phyloP scores from a whole-genome alignment of 1,139 yeast genomes.

The Casaregolazyma lundiana region DNA sequence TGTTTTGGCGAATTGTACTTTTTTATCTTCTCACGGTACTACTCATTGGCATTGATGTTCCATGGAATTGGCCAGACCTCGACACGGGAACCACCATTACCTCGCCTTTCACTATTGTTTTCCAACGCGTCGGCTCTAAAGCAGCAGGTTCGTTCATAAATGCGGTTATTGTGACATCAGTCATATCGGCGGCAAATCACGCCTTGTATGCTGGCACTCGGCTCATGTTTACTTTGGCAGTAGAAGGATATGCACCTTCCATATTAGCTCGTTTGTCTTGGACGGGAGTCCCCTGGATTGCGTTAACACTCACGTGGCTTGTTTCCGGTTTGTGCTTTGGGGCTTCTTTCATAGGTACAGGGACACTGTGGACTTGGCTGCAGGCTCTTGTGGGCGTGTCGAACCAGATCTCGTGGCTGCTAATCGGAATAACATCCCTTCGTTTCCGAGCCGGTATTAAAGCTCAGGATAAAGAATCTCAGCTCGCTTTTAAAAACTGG shows the following conservation, averaged over 20 bases:
- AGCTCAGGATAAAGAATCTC: conserved; percentile 28
- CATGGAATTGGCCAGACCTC: conserved; percentile 46
- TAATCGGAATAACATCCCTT: conserved; percentile 44
- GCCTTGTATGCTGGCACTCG: conserved; percentile 41
- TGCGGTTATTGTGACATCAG: conserved; percentile 63
- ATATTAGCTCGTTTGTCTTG: conserved; percentile 44
- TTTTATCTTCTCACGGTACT: conserved; percentile 53
- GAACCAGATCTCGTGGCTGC: conserved; percentile 52
- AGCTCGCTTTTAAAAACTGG: conserved; percentile 42
- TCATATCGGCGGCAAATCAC: conserved; percentile 44
- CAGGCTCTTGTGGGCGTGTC: conserved; percentile 63
- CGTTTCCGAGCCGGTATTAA: conserved; percentile 46
- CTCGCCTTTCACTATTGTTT: conserved; percentile 65
- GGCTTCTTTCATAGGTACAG: conserved; percentile 47
- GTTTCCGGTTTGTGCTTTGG: conserved; percentile 65
- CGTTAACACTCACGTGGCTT: conserved; percentile 37
- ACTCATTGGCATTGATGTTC: conserved; percentile 55
- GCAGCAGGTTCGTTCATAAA: conserved; percentile 62
- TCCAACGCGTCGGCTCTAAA: conserved; percentile 48
- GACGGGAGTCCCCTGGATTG: conserved; percentile 46
- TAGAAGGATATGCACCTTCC: conserved; percentile 47
- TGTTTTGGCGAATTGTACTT: conserved; percentile 55
- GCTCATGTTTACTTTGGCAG: conserved; percentile 40
- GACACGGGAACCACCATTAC: conserved; percentile 50
- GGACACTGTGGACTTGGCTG: conserved; percentile 57